Evolutionary conservation across 73 alveolate genomes (phyloP).

Genomic region (Tetrahymena malaccensis): DNA sequence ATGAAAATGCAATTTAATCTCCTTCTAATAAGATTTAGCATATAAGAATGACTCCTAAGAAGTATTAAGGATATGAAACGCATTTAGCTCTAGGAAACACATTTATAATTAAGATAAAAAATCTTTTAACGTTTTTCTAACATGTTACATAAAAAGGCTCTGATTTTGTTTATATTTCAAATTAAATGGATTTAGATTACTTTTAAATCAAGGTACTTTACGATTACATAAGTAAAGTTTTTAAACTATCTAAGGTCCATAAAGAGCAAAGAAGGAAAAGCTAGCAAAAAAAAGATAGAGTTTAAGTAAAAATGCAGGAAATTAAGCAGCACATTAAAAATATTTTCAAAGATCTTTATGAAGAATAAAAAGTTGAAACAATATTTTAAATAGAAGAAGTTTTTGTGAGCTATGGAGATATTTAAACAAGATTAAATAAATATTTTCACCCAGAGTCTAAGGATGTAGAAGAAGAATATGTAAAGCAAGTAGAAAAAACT

Average conservation of each 20-base stretch:
- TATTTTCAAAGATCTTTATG: not conserved
- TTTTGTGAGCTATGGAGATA: not conserved
- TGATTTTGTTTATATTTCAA: not conserved
- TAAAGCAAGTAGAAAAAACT: not conserved
- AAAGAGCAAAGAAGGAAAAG: not conserved
- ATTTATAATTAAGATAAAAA: not conserved
- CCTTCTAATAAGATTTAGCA: not conserved
- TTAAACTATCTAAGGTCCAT: not conserved
- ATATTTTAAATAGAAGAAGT: not conserved
- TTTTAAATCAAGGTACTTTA: not conserved
- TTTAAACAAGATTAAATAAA: not conserved
- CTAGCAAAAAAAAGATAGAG: not conserved
- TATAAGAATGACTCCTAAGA: not conserved
- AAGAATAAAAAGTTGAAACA: not conserved
- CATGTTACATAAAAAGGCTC: not conserved
- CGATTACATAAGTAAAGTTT: not conserved
- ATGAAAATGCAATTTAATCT: not conserved
- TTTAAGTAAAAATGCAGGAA: not conserved
- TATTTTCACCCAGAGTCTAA: not conserved
- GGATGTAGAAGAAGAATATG: not conserved
- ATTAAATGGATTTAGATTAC: not conserved
- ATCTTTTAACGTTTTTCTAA: not conserved
- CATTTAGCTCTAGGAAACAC: not conserved
- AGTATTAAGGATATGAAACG: not conserved
- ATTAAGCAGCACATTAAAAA: not conserved